A percentile compares a stretch with the other conserved stretches of the same genome.
phyloP scores from a whole-genome alignment of 441 rosid genomes.

The Euphorbia celastroides region DNA sequence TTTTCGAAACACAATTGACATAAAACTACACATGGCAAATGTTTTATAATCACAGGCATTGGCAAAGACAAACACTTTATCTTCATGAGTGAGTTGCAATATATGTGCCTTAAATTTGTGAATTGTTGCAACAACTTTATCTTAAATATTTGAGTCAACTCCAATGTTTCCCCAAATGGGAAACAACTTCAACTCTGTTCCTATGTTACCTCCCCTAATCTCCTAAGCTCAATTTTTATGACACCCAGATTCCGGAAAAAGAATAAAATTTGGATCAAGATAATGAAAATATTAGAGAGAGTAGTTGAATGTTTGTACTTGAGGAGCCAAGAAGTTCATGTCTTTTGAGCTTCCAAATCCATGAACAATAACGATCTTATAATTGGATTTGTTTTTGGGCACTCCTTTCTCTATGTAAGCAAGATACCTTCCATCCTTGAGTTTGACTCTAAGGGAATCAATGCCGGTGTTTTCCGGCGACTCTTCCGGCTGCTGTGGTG shows the following conservation, averaged over 20 bases:
- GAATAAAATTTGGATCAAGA: neutral
- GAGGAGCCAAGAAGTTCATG: slow-evolving; percentile 37
- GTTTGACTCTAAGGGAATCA: slow-evolving; percentile 45
- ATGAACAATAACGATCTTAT: slow-evolving; percentile 56
- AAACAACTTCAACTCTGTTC: neutral
- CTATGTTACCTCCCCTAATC: neutral
- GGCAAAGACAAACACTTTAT: no score
- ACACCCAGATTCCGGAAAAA: neutral
- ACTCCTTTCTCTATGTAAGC: slow-evolving; percentile 75
- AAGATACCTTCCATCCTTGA: slow-evolving; percentile 69
- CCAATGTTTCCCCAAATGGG: neutral
- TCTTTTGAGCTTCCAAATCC: slow-evolving; percentile 71
- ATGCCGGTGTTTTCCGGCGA: slow-evolving; percentile 25
- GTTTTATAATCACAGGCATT: no score
- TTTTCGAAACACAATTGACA: slow-evolving; percentile 8
- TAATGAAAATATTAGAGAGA: neutral
- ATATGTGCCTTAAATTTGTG: no score
- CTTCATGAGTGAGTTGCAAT: no score
- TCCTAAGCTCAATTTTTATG: no score
- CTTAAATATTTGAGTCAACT: neutral
- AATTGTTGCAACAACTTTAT: neutral
- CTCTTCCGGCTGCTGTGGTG: slow-evolving; percentile 19
- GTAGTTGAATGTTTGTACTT: slow-evolving; percentile 28
- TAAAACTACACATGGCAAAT: neutral
- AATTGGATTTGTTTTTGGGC: slow-evolving; percentile 48